Base-by-base conservation (phyloP, 2,329 filamentous ascomycete genomes). In the Penicillium sp. region DNA sequence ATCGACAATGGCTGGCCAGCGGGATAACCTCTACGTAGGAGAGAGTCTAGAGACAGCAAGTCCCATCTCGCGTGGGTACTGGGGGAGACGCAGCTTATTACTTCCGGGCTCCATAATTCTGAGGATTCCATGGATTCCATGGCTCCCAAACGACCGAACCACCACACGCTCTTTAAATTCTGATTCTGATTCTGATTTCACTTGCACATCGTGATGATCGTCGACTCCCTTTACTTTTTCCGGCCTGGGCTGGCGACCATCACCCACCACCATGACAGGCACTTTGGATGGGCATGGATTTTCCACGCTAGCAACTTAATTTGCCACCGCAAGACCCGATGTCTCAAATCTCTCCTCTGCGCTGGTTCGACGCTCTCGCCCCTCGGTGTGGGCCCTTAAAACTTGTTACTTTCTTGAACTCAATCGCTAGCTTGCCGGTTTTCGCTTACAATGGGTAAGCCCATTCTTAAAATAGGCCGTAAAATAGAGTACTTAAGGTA, bases 81-180 rank as follows among this genome's bases (percentile, higher is more conserved):
- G n/a, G n/a, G n/a, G n/a, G n/a, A n/a, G n/a, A n/a, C n/a, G n/a
- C n/a, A n/a, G n/a, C n/a, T 37, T 33, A 40, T 47, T 58, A 49
- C 56, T 45, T 49, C 47, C 32, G 15, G 7, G 21, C 10, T 20
- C 40, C 40, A 30, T 43, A 32, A 43, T 43, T 43, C 9, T 13
- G 7, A 9, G 34, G 33, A 24, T 40, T 45, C n/a, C 18, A 26
- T 36, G 29, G 24, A 34, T 43, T 48, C 55, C 57, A 55, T 57
- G 56, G 62, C 46, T 53, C 44, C 15, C 49, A 51, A 53, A 40
- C 55, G 53, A 60, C 20, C 36, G 27, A 39, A 54, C 37, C 39
- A 29, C 52, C 50, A 57, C 40, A 18, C 18, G 29, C 46, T 32
- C 49, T 12, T 24, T 36, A 12, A 15, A 37, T 6, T 45, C 32